Evolutionary conservation across 1,284 basidiomycete species (phyloP), one percentile per base, ranked within the genome.

Genomic region (Trichosporon sp.): DNA sequence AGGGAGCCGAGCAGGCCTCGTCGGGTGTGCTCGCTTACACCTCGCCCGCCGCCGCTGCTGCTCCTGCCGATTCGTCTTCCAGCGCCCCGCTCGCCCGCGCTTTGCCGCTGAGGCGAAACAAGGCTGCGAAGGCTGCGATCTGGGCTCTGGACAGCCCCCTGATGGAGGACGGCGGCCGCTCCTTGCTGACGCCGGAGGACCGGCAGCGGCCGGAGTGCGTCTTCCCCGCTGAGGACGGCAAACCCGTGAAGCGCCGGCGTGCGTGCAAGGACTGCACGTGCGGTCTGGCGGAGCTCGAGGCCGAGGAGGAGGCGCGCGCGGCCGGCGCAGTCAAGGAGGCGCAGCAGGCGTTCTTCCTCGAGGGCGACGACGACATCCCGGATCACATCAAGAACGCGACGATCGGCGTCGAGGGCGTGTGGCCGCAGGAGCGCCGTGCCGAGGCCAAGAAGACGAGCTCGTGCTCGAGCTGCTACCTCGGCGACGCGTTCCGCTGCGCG

Each of bases 401-500:
- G 0, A 67, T 65, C 3, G 81, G 81, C 13, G 74, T 77, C n/a
- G 82, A 83, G 72, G 77, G 79, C 15, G 72, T 83, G 21, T 84
- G 75, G 82, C 83, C 74, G 21, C 84, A 85, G 72, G 86, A 89
- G 32, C 86, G 86, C 72, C 89, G 89, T 77, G 88, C 92, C 7
- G 85, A 86, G 65, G 86, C 88, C 75, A 85, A 84, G 77, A 90
- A 69, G 75, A 98, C 95, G 63, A 95, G 92, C 80, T 95, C 92
- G 77, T 99, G 96, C 85, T 95, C 95, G n/a, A 97, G 87, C 83
- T 99, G 96, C 85, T 98, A 94, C 86, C 85, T 99, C 65, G 97
- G 96, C 11, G 96, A 99, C 83, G 97, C 96, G 1, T 99, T 99
- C 85, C 86, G 96, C 75, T 99, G 96, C 83, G 91, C 90, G 21